A percentile compares a stretch with the other conserved stretches of the same genome.
These are phyloP conservation scores for Pittosporum tobira DNA, from an alignment of 129 eudicot species.

Conservation along the genomic window DNA sequence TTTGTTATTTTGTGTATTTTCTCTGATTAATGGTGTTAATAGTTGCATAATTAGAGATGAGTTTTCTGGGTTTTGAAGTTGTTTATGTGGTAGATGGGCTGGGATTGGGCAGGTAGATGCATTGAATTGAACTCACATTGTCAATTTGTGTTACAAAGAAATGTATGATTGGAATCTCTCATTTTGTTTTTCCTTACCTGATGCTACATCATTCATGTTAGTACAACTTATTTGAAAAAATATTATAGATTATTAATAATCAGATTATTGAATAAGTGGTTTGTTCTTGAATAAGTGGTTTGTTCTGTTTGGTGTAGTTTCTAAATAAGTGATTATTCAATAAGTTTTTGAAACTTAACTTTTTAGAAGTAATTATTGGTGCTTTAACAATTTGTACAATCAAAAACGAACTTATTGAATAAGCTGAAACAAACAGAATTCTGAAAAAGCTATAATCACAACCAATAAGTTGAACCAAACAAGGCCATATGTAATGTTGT, in stretches of 20 bases:
- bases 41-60: background rate
- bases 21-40: background rate
- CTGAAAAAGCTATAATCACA: too few relatives aligned
- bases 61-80: background rate
- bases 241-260: too few relatives aligned
- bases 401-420: too few relatives aligned
- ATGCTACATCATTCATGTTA: background rate
- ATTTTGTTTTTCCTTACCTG: background rate
- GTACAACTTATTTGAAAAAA: background rate
- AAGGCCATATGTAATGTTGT: background rate
- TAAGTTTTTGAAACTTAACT: too few relatives aligned
- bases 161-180: background rate
- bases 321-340: too few relatives aligned
- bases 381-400: too few relatives aligned
- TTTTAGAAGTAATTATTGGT: too few relatives aligned
- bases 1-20: background rate
- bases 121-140: constrained; percentile 6
- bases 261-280: too few relatives aligned
- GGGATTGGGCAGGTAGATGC: background rate
- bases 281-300: too few relatives aligned
- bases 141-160: background rate
- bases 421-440: too few relatives aligned
- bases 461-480: too few relatives aligned
- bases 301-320: too few relatives aligned
- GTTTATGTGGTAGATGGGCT: background rate